Evolutionary conservation across 495 filamentous ascomycete species (phyloP), one percentile per base, ranked within the genome.

Genomic region (Neurospora discreta): DNA sequence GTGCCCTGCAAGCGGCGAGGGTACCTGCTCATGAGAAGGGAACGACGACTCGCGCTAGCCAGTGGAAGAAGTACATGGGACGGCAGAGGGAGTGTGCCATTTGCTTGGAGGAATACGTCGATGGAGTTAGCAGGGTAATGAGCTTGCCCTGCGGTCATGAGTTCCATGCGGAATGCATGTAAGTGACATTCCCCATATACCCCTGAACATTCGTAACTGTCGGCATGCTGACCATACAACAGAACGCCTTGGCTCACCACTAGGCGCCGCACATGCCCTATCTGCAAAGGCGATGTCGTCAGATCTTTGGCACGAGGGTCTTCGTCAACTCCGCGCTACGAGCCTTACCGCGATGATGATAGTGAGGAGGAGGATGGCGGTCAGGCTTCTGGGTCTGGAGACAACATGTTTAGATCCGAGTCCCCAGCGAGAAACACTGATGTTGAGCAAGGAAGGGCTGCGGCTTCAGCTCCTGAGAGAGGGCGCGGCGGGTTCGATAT

Each of bases 111-210:
- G 96, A 99, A 77, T 99, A 98, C 79, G 85, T 97, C 20, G 96
- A 98, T 80, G 95, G 95, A 39, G 89, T 98, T 75, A 97, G 93
- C 78, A 85, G 88, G 71, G 96, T 99, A 20, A 99, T 99, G 95
- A 97, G 92, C 75, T 83, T 99, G 69, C 95, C 95, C n/a, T 99
- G 95, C 81, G 95, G 95, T 30, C 95, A 99, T 78, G 95, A 99
- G 77, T 99, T 99, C 80, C 95, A 99, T 80, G 95, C 85, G 42
- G 94, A 95, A 76, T 99, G 95, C 94, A 98, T 99, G 94, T 98
- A 86, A 91, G 95, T 90, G 41, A 68, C 70, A 43, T 23, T 40
- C 15, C 8, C 33, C 15, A 65, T 30, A 65, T 30, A 26, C 38
- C 30, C 44, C 18, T 65, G 6, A n/a, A 70, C 39, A 11, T 39